Evolutionary conservation across 176 grass and related monocot species (phyloP).

Genomic region (Oryza officinalis): DNA sequence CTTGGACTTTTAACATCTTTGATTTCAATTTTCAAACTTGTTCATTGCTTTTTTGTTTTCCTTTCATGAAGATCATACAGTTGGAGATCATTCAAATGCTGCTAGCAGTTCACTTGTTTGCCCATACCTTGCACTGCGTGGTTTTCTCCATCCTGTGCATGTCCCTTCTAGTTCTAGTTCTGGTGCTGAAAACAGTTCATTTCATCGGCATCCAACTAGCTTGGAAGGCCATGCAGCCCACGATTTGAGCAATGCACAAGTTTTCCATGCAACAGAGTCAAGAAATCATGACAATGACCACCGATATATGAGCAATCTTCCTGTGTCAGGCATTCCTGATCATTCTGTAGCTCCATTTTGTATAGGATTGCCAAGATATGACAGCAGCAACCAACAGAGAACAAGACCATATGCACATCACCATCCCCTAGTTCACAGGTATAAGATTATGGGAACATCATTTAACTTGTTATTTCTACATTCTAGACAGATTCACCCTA

Average conservation of each 20-base stretch:
- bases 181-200: conserved; percentile 56
- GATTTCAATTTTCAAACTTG: conserved; percentile 27
- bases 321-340: conserved; percentile 63
- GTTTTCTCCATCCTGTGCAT: conserved; percentile 65
- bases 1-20: conserved; percentile 21
- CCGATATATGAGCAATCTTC: conserved; percentile 58
- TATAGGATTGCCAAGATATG: conserved; percentile 61
- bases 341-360: conserved; percentile 63
- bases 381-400: conserved; percentile 61
- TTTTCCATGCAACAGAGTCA: conserved; percentile 58
- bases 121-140: conserved; percentile 67
- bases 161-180: conserved; percentile 61
- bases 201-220: conserved; percentile 61
- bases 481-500: neutral
- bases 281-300: conserved; percentile 72
- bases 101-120: conserved; percentile 71
- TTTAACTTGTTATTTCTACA: neutral
- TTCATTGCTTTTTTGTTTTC: conserved; percentile 34
- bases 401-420: conserved; percentile 72
- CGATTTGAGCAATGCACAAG: conserved; percentile 55
- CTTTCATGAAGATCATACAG: conserved; percentile 60
- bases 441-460: conserved; percentile 2
- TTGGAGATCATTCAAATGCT: conserved; percentile 64
- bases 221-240: conserved; percentile 54
- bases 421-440: conserved; percentile 69